Evolutionary conservation across 345 rosid genomes (phyloP).

Genomic region (Boechera stricta): DNA sequence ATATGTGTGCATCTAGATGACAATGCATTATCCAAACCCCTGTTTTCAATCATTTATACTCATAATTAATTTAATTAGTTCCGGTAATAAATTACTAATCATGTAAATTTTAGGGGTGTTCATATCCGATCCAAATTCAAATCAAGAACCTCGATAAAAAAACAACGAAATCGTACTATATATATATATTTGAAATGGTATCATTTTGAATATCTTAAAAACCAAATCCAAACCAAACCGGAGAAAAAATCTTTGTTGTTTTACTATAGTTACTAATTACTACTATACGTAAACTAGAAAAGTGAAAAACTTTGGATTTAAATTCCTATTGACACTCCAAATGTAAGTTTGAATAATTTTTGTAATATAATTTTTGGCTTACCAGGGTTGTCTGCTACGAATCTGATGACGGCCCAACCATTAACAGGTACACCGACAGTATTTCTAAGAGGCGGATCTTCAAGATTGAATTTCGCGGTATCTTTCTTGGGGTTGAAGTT

Average conservation of each 20-base stretch:
- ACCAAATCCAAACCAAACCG: too few relatives aligned
- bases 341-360: too few relatives aligned
- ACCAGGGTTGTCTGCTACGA: constrained; percentile 98
- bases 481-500: constrained; percentile 78
- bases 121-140: too few relatives aligned
- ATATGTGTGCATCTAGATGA: constrained; percentile 91
- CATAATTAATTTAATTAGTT: not conserved
- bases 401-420: constrained; percentile 96
- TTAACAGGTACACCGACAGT: constrained; percentile 71
- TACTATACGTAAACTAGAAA: too few relatives aligned
- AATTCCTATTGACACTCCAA: too few relatives aligned
- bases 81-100: not conserved
- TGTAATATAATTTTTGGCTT: not conserved
- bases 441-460: constrained; percentile 90
- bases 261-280: too few relatives aligned
- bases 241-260: too few relatives aligned
- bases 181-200: too few relatives aligned
- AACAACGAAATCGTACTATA: too few relatives aligned
- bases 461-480: constrained; percentile 69
- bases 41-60: constrained; percentile 34
- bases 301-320: too few relatives aligned
- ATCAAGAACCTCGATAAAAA: too few relatives aligned
- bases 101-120: not conserved
- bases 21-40: constrained; percentile 98
- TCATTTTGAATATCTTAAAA: too few relatives aligned